These are phyloP conservation scores for Calocybe gangraenosa DNA, from an alignment of 768 basidiomycete genomes.

Conservation along the genomic window DNA sequence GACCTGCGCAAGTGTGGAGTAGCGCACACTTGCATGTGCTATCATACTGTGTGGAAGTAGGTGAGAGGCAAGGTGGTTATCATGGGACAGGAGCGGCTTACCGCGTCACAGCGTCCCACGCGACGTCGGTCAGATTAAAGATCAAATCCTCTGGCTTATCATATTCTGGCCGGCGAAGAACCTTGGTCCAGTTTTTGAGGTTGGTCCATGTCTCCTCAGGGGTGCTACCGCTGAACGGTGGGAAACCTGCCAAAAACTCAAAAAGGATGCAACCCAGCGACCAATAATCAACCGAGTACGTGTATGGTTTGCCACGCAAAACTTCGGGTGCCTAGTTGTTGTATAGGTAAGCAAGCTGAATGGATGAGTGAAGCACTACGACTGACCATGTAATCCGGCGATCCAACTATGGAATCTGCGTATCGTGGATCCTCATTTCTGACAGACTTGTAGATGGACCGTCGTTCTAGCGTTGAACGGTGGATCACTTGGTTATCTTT, in stretches of 20 bases:
- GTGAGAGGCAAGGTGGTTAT: neutral
- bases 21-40: constrained; percentile 78
- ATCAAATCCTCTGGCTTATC: constrained; percentile 94
- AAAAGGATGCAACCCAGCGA: constrained; percentile 97
- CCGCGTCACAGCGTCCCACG: constrained; percentile 94
- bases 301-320: constrained; percentile 90
- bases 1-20: constrained; percentile 69
- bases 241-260: constrained; percentile 95
- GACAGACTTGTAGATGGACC: constrained; percentile 91
- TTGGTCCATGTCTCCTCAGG: constrained; percentile 99
- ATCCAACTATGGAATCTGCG: constrained; percentile 96
- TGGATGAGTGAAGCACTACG: neutral
- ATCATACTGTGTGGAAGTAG: constrained; percentile 58
- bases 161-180: constrained; percentile 89
- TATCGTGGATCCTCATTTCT: constrained; percentile 88
- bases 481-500: constrained; percentile 89
- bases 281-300: constrained; percentile 97
- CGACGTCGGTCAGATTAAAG: constrained; percentile 90
- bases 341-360: neutral
- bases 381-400: constrained; percentile 92
- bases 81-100: constrained; percentile 24
- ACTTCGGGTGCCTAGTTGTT: constrained; percentile 70
- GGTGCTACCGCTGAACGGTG: constrained; percentile 93
- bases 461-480: constrained; percentile 89
- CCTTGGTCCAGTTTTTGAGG: constrained; percentile 95